Evolutionary conservation across 2,329 filamentous ascomycete genomes (phyloP).

Genomic region (Diaporthe longicolla): DNA sequence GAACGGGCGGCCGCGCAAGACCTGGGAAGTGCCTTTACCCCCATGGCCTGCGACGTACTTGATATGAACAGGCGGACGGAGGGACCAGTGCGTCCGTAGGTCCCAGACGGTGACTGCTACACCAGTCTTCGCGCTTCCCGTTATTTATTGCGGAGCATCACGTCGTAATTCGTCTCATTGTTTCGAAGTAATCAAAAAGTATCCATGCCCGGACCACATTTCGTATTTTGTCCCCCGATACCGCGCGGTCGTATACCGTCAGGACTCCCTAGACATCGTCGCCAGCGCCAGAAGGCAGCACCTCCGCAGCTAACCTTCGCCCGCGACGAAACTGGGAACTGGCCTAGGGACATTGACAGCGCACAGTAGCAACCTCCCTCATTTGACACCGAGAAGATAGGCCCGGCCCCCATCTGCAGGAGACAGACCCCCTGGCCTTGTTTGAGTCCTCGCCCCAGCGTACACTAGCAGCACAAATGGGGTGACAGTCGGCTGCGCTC

Average conservation of each 20-base stretch:
- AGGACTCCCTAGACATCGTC: background rate
- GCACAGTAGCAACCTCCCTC: background rate
- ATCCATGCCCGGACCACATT: slow-evolving; percentile 8
- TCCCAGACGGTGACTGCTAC: background rate
- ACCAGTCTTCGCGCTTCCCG: background rate
- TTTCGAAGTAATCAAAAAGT: background rate
- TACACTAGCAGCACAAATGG: slow-evolving; percentile 13
- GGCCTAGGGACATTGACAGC: background rate
- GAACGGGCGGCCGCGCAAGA: background rate
- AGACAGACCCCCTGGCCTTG: background rate
- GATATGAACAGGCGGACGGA: background rate
- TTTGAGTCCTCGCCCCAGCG: background rate
- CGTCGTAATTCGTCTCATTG: background rate
- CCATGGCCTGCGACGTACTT: background rate
- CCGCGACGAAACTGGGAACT: background rate
- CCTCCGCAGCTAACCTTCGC: background rate
- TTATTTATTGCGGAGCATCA: background rate
- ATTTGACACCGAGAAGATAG: background rate
- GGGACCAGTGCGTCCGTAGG: background rate
- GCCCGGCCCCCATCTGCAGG: background rate
- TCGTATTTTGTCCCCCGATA: background rate
- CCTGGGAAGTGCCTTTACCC: background rate
- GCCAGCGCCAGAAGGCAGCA: background rate
- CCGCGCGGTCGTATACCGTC: background rate
- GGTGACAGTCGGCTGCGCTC: slow-evolving; percentile 19